Evolutionary conservation across 169 alveolate genomes (phyloP).

Genomic region (Cyclospora cayetanensis): DNA sequence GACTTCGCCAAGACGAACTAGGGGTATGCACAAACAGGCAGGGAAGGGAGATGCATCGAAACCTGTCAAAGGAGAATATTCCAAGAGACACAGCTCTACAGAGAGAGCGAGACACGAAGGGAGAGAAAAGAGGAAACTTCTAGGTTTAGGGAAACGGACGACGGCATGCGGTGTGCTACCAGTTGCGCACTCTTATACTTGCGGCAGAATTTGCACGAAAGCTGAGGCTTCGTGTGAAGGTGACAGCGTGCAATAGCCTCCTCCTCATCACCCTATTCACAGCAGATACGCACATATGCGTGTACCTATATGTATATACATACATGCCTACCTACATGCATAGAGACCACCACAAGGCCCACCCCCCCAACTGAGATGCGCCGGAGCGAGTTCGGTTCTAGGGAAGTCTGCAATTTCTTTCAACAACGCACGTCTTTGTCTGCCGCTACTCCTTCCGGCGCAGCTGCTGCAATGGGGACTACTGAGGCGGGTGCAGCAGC

Average conservation of each 20-base stretch:
- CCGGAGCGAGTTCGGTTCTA: too few relatives aligned
- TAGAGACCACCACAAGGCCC: too few relatives aligned
- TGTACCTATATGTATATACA: too few relatives aligned
- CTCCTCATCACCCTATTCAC: conserved; percentile 15
- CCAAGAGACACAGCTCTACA: background rate
- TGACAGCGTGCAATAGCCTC: conserved; percentile 66
- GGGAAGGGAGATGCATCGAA: background rate
- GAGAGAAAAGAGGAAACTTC: background rate
- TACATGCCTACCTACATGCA: too few relatives aligned
- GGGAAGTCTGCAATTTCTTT: too few relatives aligned
- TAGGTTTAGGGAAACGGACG: background rate
- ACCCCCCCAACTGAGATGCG: too few relatives aligned
- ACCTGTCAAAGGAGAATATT: background rate
- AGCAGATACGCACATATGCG: too few relatives aligned
- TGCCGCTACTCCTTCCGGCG: background rate
- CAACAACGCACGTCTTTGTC: background rate
- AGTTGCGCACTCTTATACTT: conserved; percentile 52
- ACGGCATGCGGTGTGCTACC: background rate
- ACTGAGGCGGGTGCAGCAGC: background rate
- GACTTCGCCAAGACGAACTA: background rate
- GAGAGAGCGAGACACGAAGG: background rate
- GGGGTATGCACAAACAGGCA: background rate
- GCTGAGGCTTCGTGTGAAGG: conserved; percentile 74
- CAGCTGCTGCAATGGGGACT: background rate
- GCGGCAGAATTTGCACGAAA: conserved; percentile 71